phyloP scores from a whole-genome alignment of 2,329 filamentous ascomycete genomes.

The Colletotrichum musae region DNA sequence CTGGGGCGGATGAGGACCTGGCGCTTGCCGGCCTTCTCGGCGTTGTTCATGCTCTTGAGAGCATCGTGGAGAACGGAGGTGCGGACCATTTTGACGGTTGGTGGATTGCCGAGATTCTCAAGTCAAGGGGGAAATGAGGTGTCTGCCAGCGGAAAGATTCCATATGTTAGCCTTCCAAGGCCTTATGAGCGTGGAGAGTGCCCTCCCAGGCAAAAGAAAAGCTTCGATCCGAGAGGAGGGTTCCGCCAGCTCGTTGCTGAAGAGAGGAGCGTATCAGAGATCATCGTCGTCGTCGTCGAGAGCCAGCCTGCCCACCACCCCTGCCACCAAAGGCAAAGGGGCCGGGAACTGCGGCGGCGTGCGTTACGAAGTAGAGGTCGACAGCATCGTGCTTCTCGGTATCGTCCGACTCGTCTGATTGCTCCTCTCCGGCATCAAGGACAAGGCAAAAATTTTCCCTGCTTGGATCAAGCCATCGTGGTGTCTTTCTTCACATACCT shows the following conservation, averaged over 20 bases:
- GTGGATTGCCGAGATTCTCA: slow-evolving; percentile 79
- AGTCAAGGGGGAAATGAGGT: slow-evolving; percentile 77
- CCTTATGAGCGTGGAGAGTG: slow-evolving; percentile 77
- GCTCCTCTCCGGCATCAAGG: slow-evolving; percentile 72
- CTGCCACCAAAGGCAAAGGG: slow-evolving; percentile 11
- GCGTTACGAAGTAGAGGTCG: slow-evolving; percentile 25
- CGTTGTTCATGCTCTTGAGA: slow-evolving; percentile 99
- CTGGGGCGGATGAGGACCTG: slow-evolving; percentile 98
- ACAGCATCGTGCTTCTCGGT: slow-evolving; percentile 20
- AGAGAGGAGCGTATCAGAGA: slow-evolving; percentile 72
- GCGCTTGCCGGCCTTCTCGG: slow-evolving; percentile 99
- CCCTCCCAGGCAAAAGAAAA: slow-evolving; percentile 62
- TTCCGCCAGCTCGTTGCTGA: slow-evolving; percentile 78
- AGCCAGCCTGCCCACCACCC: slow-evolving; percentile 41
- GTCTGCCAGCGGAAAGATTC: slow-evolving; percentile 63
- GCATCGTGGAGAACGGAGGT: slow-evolving; percentile 99
- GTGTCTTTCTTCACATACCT: slow-evolving; percentile 59
- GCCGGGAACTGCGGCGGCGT: slow-evolving; percentile 14
- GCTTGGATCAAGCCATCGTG: slow-evolving; percentile 48
- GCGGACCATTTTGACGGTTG: slow-evolving; percentile 94
- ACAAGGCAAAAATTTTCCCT: slow-evolving; percentile 57
- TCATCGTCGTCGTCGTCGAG: slow-evolving; percentile 46
- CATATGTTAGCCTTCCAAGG: slow-evolving; percentile 74
- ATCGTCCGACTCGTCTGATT: slow-evolving; percentile 63
- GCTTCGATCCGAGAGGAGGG: slow-evolving; percentile 65